Evolutionary conservation across 2,329 filamentous ascomycete species (phyloP), one percentile per base, ranked within the genome.

Genomic region (Rhynchosporium agropyri): DNA sequence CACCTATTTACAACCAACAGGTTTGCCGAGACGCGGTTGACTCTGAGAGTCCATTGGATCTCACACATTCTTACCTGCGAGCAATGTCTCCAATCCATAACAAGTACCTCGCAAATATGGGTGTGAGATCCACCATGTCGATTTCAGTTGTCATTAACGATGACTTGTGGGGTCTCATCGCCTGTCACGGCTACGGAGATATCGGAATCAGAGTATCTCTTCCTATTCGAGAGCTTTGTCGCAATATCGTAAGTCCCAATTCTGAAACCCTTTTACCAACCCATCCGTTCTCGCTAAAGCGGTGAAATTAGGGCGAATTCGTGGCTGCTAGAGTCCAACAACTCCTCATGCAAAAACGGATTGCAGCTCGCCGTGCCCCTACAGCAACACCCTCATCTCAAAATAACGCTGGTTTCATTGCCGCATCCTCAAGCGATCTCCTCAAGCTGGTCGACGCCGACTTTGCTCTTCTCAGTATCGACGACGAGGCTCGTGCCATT

Each of bases 71-170:
- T 0, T 96, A 96, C 72, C 82, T 96, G 1, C 86, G 92, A 53
- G 91, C 92, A 68, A 96, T 96, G 84, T 95, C 91, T 0, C 91
- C 92, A 0, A 92, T 96, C 48, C 91, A 95, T 72, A 74, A 95
- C 60, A 95, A 95, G 72, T 96, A 96, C 69, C 80, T 96, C 2
- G 83, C 79, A 8, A 92, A 96, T 74, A 96, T 96, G 92, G 88
- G 86, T 3, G 91, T 96, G 1, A 86, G 91, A 8, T 91, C 91
- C 0, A 95, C 91, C 66, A 96, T 96, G 91, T 96, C 92, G 0
- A 91, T 96, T 64, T 95, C 91, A 0, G 90, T 96, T 71, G 94
- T 91, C 63, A 89, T 90, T 0, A 93, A 95, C 69, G 81, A 84
- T 68, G 89, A 95, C 69, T 78, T 96, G 0, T 97, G 92, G 92